A percentile compares a stretch with the other conserved stretches of the same genome.
Conservation (phyloP, 495 filamentous ascomycete genomes). For the Chaetomidium leptoderma region DNA sequence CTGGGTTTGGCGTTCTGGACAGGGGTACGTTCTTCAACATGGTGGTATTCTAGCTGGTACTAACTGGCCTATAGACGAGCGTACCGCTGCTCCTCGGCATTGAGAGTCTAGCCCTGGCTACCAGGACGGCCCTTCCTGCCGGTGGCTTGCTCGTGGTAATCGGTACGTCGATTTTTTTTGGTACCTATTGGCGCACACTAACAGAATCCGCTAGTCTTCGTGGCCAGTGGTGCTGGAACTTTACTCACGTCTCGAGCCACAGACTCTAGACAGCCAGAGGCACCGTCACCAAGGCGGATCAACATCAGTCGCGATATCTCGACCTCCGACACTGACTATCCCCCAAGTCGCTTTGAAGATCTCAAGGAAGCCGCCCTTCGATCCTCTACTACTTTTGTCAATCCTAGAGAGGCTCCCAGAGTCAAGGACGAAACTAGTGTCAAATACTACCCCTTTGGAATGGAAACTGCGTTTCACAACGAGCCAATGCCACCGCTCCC, state of each 20-base stretch:
- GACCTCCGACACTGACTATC: slow-evolving; percentile 42
- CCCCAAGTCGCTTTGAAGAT: slow-evolving; percentile 45
- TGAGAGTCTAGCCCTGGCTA: slow-evolving; percentile 35
- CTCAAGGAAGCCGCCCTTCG: slow-evolving; percentile 40
- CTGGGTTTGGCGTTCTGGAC: slow-evolving; percentile 48
- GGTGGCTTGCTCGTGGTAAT: slow-evolving; percentile 47
- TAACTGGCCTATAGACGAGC: slow-evolving; percentile 40
- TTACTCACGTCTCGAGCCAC: slow-evolving; percentile 18
- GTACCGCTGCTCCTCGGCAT: slow-evolving; percentile 47
- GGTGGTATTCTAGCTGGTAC: slow-evolving; percentile 3
- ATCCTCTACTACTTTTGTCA: slow-evolving; percentile 37
- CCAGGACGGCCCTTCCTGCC: slow-evolving; percentile 48
- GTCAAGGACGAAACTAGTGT: slow-evolving; percentile 25
- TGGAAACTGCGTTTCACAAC: slow-evolving; percentile 20
- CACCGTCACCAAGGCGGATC: slow-evolving; percentile 29
- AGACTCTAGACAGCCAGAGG: slow-evolving; percentile 28
- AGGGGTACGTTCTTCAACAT: slow-evolving; percentile 33
- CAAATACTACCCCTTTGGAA: slow-evolving; percentile 16
- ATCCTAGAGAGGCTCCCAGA: slow-evolving; percentile 29
- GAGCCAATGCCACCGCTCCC: slow-evolving; percentile 24
- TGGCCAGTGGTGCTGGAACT: slow-evolving; percentile 26
- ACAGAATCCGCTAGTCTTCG: slow-evolving; percentile 23
- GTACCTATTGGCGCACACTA: neutral
- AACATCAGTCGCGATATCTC: slow-evolving; percentile 39
- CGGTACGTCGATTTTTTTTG: slow-evolving; percentile 30